Evolutionary conservation across 306 rosid genomes (phyloP), one percentile per base, ranked within the genome.

Genomic region (Begonia masoniana): DNA sequence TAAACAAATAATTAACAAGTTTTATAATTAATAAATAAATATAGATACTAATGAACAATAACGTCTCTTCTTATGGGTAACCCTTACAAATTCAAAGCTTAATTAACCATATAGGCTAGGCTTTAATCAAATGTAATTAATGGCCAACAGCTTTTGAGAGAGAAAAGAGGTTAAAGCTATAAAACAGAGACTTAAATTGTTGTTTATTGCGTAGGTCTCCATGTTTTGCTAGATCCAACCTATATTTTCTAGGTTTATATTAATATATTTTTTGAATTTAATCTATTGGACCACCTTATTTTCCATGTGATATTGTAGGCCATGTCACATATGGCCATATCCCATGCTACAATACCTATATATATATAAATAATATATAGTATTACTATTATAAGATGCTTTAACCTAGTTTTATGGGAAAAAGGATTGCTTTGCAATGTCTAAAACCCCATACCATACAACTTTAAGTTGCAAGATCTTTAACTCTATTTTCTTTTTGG

Each of bases 401-500:
- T 6, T 51, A 59, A 61, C 52, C 39, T 31, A 31, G 39, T 6
- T 31, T 31, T 31, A 5, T 7, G 39, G 39, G 39, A 31, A 31
- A 31, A 31, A 31, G 39, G 39, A 31, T 31, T 31, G 8, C 39
- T 31, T 31, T 31, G 8, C 39, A 31, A 52, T 49, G 56, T 15
- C 60, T 61, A 53, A 68, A 76, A 73, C 71, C 79, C 83, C 77
- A 72, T 55, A 42, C 31, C 66, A 54, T 76, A 64, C 75, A 68
- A 74, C 67, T 72, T 76, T 79, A 72, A 76, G 77, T 62, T 67
- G 78, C 51, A 71, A 64, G 59, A 78, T 71, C 75, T 64, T 53
- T 9, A 26, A 62, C 62, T 47, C 63, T 49, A 54, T 60, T 68
- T 72, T 55, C 52, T 51, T 71, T 71, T 64, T 60, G 71, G 65